A percentile compares a stretch with the other conserved stretches of the same genome.
phyloP scores from a whole-genome alignment of 768 basidiomycete species.

The Psilocybe azurescens region DNA sequence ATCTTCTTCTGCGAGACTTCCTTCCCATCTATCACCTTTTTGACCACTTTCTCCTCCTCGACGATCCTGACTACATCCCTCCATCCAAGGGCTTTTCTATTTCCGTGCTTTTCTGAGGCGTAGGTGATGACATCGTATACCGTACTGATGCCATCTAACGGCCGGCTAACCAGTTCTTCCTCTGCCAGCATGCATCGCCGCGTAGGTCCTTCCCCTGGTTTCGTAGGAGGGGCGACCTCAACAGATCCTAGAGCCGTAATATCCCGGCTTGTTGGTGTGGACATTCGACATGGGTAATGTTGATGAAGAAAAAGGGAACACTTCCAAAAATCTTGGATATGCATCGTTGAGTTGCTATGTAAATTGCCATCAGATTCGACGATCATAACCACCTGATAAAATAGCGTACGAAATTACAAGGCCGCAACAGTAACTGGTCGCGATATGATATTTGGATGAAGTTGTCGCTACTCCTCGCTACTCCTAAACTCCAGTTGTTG shows the following conservation, averaged over 20 bases:
- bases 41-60: slow-evolving; percentile 90
- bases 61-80: slow-evolving; percentile 72
- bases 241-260: slow-evolving; percentile 69
- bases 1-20: slow-evolving; percentile 87
- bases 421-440: no score
- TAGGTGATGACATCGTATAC: slow-evolving; percentile 81
- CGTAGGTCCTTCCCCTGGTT: slow-evolving; percentile 55
- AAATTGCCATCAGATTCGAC: not conserved
- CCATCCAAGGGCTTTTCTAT: slow-evolving; percentile 79
- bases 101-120: slow-evolving; percentile 74
- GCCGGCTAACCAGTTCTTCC: slow-evolving; percentile 64
- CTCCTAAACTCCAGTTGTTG: no score
- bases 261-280: slow-evolving; percentile 47
- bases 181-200: slow-evolving; percentile 62
- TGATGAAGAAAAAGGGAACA: slow-evolving; percentile 3
- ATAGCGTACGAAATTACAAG: not conserved
- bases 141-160: slow-evolving; percentile 79
- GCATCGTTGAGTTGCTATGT: not conserved
- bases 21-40: slow-evolving; percentile 82
- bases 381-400: not conserved
- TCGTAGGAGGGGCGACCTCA: slow-evolving; percentile 49
- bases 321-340: not conserved
- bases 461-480: no score
- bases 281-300: slow-evolving; percentile 35
- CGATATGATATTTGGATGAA: no score